phyloP scores from a whole-genome alignment of 176 grass and related monocot genomes.

The bread wheat (Triticum aestivum) region DNA sequence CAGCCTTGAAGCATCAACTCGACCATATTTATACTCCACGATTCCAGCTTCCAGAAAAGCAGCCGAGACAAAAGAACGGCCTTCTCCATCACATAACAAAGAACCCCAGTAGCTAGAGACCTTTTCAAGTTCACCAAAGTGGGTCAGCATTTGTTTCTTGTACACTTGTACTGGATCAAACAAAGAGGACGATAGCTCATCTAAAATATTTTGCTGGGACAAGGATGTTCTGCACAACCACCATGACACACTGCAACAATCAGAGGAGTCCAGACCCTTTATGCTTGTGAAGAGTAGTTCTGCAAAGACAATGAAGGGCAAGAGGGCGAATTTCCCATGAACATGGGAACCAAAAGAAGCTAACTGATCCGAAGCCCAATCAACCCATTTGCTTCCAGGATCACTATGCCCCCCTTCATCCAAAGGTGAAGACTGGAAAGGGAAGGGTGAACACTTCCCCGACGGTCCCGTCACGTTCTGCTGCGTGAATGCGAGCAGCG shows the following conservation, averaged over 20 bases:
- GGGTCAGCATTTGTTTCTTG: background rate
- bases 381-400: slow-evolving; percentile 60
- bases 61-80: background rate
- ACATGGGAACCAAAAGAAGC: slow-evolving; percentile 80
- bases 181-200: background rate
- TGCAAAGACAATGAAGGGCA: background rate
- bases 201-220: background rate
- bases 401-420: background rate
- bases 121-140: background rate
- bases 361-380: slow-evolving; percentile 66
- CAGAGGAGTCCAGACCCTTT: background rate
- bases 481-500: slow-evolving; percentile 79
- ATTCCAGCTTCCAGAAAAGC: background rate
- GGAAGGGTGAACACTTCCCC: slow-evolving; percentile 55
- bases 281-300: background rate
- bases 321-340: slow-evolving; percentile 57
- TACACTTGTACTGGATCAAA: background rate
- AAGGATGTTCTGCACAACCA: background rate
- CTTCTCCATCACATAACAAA: background rate
- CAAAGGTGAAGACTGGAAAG: slow-evolving; percentile 35
- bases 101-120: background rate
- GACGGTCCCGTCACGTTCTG: slow-evolving; percentile 78
- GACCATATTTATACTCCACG: background rate
- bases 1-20: background rate
- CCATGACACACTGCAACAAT: background rate